A percentile compares a stretch with the other conserved stretches of the same genome.
Evolutionary conservation across 306 rosid species (phyloP).

Genomic region (Hippophae rhamnoides): DNA sequence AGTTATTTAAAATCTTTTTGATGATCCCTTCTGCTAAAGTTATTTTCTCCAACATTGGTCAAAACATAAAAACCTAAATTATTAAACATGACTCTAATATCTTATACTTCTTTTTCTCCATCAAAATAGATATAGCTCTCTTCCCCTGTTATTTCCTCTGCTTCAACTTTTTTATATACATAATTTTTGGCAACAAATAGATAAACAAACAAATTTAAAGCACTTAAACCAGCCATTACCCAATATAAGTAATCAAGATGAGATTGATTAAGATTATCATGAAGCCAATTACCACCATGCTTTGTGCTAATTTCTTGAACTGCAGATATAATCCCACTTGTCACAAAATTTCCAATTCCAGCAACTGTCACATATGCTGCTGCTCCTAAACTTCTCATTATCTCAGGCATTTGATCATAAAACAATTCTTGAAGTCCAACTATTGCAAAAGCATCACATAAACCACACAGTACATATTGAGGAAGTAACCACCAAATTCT

Average conservation of each 20-base stretch:
- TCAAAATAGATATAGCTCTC: conserved; percentile 37
- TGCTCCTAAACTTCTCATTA: conserved; percentile 67
- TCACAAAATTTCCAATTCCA: conserved; percentile 50
- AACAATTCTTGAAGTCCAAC: conserved; percentile 59
- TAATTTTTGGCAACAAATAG: conserved; percentile 33
- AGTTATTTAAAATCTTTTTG: too few relatives aligned
- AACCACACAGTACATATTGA: conserved; percentile 43
- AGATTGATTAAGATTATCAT: conserved; percentile 49
- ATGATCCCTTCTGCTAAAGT: too few relatives aligned
- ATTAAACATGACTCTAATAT: too few relatives aligned
- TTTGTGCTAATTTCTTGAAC: conserved; percentile 14
- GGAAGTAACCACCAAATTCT: conserved; percentile 75
- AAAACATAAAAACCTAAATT: too few relatives aligned
- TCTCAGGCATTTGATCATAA: conserved; percentile 61
- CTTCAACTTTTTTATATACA: conserved; percentile 44
- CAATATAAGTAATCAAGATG: conserved; percentile 56
- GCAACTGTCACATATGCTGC: conserved; percentile 49
- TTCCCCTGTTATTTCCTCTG: conserved; percentile 10
- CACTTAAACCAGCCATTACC: conserved; percentile 49
- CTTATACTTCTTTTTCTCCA: background rate
- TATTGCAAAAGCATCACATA: conserved; percentile 41
- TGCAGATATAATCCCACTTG: conserved; percentile 29
- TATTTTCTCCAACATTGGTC: too few relatives aligned
- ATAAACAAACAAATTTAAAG: conserved; percentile 35
- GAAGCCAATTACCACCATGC: conserved; percentile 45